Evolutionary conservation across 2,329 filamentous ascomycete species (phyloP), one percentile per base, ranked within the genome.

Genomic region (Diaporthe longicolla): DNA sequence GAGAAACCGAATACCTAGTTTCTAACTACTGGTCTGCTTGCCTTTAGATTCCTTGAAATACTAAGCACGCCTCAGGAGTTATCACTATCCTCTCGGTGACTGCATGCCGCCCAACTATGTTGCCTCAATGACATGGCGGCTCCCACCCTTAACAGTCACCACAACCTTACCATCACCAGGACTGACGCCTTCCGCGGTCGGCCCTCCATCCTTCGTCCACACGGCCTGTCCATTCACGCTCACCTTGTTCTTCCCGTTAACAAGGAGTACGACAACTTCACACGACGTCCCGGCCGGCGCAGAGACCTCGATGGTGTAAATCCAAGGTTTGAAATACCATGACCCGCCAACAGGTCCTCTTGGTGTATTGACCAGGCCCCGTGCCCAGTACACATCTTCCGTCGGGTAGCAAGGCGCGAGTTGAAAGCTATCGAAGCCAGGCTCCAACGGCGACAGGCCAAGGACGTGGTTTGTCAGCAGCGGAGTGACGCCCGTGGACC

Each of bases 401-500:
- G 4, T 80, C 79, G 2, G 81, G 70, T 9, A 7, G 24, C 0
- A 26, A n/a, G 87, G 87, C 61, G 79, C 81, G 1, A 88, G 78
- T 3, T 73, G 78, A 82, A 84, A 89, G 1, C 79, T 78, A 19
- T 73, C 69, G 74, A 88, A 89, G 0, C 86, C 87, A 0, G 85
- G 84, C 5, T 79, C 80, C 8, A 81, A 79, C 1, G 87, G 87
- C 61, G 76, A 82, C 5, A 89, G 83, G 2, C 87, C 87, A 0
- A 89, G 81, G 1, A 89, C 82, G 54, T 86, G 84, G 58, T 83
- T 85, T 8, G 80, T 85, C 74, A 88, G 76, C 9, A 86, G 78
- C 1, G 87, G 85, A 57, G 87, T 85, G 21, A 89, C 81, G 8
- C 87, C 87, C 1, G 87, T 88, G 3, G 83, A 83, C 87, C 87